Base-by-base conservation (phyloP, 208 protist genomes). In the Trypanosoma melophagium region DNA sequence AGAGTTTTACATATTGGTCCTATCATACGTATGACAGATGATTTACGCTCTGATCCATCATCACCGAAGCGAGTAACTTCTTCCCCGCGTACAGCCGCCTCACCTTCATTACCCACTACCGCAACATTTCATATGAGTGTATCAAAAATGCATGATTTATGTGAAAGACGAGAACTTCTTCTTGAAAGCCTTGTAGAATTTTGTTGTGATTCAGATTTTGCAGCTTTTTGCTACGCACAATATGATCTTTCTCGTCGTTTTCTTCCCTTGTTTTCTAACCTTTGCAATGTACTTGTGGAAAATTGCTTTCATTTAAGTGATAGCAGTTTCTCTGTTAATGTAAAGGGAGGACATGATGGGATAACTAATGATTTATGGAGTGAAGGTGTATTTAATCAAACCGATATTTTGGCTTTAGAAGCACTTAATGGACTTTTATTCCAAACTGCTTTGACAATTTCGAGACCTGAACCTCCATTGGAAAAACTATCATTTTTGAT, bases 171-270 rank as follows among this genome's bases (percentile, higher is more conserved):
- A 28, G 89, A 95, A 49, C 69, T 97, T 54, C 31, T 97, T 54
- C 70, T 96, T n/a, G 86, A 95, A 67, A 95, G 87, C 68, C 70
- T 97, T 50, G 76, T 85, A 5, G 87, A 91, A 72, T 90, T 95
- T 53, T 96, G 88, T 62, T 83, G 73, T 19, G 79, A 92, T 64
- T 60, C 60, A 9, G 56, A 67, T 56, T 94, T 97, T 66, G 63
- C 71, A 44, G 54, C 64, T 60, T 96, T 91, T 78, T 93, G 91
- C 73, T 94, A 88, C 61, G 59, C 77, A 7, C 77, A 91, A 67
- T 97, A 95, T 81, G 90, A 96, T 65, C 85, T 94, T n/a, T 92
- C 86, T 21, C 86, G 77, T 74, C 68, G 75, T 19, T 90, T 88
- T 74, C 28, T 73, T 12, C 80, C 86, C 0, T 47, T 97, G 17